These are phyloP conservation scores for Krasilnikovozyma curviuscula DNA, from an alignment of 768 basidiomycete genomes.

Conservation along the genomic window DNA sequence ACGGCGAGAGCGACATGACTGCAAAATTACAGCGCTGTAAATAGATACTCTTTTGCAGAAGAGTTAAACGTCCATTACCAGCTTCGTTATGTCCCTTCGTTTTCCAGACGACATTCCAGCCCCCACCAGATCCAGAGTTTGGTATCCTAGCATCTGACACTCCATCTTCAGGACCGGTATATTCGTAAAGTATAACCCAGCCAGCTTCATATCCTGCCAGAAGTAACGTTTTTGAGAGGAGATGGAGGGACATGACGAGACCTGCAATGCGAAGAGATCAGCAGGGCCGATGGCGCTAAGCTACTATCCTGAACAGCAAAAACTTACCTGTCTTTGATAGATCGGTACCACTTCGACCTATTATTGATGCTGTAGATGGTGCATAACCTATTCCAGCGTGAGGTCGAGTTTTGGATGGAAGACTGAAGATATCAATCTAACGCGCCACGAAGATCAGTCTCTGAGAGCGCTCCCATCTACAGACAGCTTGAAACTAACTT, in stretches of 20 bases:
- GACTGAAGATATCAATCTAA: conserved; percentile 70
- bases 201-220: conserved; percentile 74
- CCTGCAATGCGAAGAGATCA: conserved; percentile 31
- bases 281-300: neutral
- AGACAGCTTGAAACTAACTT: conserved; percentile 30
- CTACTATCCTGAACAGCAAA: neutral
- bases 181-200: conserved; percentile 41
- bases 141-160: conserved; percentile 12
- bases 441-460: neutral
- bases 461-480: neutral
- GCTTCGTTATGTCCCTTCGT: conserved; percentile 29
- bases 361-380: conserved; percentile 16
- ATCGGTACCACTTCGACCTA: conserved; percentile 22
- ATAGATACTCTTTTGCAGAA: neutral
- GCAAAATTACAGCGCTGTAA: neutral
- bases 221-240: conserved; percentile 37
- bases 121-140: conserved; percentile 1
- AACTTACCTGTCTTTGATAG: conserved; percentile 40
- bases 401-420: conserved; percentile 47
- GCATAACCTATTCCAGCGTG: conserved; percentile 68
- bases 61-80: conserved; percentile 16
- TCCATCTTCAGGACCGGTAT: neutral
- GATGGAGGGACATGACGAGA: conserved; percentile 72
- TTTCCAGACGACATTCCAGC: conserved; percentile 23
- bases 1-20: conserved; percentile 19